Evolutionary conservation across 139 green algal genomes (phyloP).

Genomic region (Closterium sp.): DNA sequence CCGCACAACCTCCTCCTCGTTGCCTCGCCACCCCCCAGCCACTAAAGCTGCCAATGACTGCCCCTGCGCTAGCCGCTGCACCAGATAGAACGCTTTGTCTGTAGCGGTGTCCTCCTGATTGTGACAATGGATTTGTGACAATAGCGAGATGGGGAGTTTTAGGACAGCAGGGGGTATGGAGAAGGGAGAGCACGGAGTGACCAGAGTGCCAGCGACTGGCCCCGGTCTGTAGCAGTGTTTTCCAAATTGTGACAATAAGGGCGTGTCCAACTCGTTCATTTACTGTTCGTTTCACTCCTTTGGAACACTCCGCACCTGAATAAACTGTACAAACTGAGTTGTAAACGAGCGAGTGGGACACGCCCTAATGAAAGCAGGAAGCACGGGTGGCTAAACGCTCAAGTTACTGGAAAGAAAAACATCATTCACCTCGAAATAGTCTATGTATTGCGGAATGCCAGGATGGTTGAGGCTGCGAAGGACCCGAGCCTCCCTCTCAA

Average conservation of each 20-base stretch:
- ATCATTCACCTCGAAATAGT: slow-evolving; percentile 80
- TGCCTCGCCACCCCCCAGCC: background rate
- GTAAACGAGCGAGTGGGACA: no score
- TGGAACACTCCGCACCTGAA: no score
- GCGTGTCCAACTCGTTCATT: no score
- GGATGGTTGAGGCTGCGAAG: slow-evolving; percentile 61
- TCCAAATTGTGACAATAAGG: slow-evolving; percentile 1
- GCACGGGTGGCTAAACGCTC: background rate
- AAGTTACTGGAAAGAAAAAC: background rate
- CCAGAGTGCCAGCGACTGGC: no score
- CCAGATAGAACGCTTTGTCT: slow-evolving; percentile 44
- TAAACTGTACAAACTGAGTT: no score
- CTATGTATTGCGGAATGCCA: slow-evolving; percentile 78
- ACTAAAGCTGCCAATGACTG: slow-evolving; percentile 52
- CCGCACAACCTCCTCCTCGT: background rate
- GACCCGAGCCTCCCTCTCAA: slow-evolving; percentile 78
- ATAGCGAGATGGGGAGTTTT: background rate
- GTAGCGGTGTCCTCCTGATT: background rate
- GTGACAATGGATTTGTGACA: background rate
- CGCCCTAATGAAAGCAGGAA: background rate
- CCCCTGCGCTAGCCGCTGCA: slow-evolving; percentile 81
- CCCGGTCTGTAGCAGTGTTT: slow-evolving; percentile 67
- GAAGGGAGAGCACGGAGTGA: slow-evolving; percentile 79
- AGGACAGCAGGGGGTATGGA: no score
- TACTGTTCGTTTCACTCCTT: no score